Evolutionary conservation across 2,329 filamentous ascomycete species (phyloP).

Genomic region (Oidium heveae): DNA sequence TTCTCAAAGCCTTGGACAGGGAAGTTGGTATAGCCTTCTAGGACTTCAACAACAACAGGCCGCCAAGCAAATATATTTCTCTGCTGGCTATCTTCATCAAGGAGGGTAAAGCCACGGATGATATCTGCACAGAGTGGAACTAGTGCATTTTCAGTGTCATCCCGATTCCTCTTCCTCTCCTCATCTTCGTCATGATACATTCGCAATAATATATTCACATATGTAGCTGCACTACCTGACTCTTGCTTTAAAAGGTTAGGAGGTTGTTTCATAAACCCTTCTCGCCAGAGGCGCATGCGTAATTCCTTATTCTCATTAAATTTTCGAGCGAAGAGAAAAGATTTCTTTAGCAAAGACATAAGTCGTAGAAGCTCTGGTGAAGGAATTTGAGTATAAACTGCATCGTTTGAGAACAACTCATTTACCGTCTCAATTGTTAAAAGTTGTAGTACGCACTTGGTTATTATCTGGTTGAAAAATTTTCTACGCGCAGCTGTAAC

Average conservation of each 20-base stretch:
- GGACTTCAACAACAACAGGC: slow-evolving; percentile 85
- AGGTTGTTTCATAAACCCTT: slow-evolving; percentile 98
- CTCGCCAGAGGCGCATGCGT: slow-evolving; percentile 77
- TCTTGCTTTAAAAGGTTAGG: slow-evolving; percentile 96
- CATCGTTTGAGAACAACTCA: slow-evolving; percentile 92
- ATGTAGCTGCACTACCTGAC: slow-evolving; percentile 73
- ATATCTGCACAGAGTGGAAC: slow-evolving; percentile 93
- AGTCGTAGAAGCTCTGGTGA: slow-evolving; percentile 70
- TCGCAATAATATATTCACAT: slow-evolving; percentile 81
- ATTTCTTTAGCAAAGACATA: slow-evolving; percentile 87
- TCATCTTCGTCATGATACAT: slow-evolving; percentile 87
- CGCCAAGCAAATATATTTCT: slow-evolving; percentile 93
- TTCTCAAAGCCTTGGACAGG: slow-evolving; percentile 54
- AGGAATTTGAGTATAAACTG: slow-evolving; percentile 81
- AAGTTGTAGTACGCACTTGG: slow-evolving; percentile 85
- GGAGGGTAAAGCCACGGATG: slow-evolving; percentile 54
- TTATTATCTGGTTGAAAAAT: slow-evolving; percentile 99
- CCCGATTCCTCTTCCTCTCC: slow-evolving; percentile 54
- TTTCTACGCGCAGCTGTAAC: slow-evolving; percentile 80
- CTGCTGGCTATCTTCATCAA: slow-evolving; percentile 92
- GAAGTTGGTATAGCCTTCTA: slow-evolving; percentile 79
- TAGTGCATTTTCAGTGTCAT: slow-evolving; percentile 71
- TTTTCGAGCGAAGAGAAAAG: slow-evolving; percentile 82
- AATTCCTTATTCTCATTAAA: slow-evolving; percentile 98
- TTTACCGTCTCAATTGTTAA: slow-evolving; percentile 99